Evolutionary conservation across 768 basidiomycete genomes (phyloP).

Genomic region (Lentinula aciculospora): DNA sequence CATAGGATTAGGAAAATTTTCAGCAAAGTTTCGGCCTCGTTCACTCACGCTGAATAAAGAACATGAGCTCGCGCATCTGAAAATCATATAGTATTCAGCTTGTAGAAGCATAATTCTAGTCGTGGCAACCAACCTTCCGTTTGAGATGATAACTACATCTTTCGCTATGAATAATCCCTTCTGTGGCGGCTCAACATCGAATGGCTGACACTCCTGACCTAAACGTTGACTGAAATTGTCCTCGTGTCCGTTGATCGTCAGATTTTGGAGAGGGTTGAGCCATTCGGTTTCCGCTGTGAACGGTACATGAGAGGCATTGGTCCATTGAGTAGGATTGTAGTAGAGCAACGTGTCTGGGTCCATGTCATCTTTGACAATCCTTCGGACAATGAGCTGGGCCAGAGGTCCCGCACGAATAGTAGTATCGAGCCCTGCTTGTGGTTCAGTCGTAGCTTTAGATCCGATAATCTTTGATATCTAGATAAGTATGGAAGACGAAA

Average conservation of each 20-base stretch:
- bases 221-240: conserved; percentile 37
- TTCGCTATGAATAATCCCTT: conserved; percentile 41
- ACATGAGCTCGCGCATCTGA: conserved; percentile 44
- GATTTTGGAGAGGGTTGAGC: conserved; percentile 24
- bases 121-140: conserved; percentile 34
- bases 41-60: conserved; percentile 37
- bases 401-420: conserved; percentile 27
- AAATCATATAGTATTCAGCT: neutral
- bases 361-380: conserved; percentile 17
- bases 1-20: conserved; percentile 4
- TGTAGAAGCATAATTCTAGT: neutral
- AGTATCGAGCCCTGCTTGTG: conserved; percentile 33
- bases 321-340: conserved; percentile 28
- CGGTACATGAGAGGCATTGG: conserved; percentile 23
- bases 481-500: neutral
- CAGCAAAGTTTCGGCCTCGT: conserved; percentile 9
- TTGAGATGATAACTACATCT: conserved; percentile 48
- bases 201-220: conserved; percentile 42
- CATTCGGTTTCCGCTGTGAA: conserved; percentile 27
- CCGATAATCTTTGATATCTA: conserved; percentile 21
- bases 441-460: conserved; percentile 26
- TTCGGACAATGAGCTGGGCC: conserved; percentile 26
- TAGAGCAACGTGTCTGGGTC: conserved; percentile 24
- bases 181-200: conserved; percentile 32
- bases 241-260: conserved; percentile 26